Evolutionary conservation across 805 yeast species (phyloP).

Genomic region (Yarrowia sp.): DNA sequence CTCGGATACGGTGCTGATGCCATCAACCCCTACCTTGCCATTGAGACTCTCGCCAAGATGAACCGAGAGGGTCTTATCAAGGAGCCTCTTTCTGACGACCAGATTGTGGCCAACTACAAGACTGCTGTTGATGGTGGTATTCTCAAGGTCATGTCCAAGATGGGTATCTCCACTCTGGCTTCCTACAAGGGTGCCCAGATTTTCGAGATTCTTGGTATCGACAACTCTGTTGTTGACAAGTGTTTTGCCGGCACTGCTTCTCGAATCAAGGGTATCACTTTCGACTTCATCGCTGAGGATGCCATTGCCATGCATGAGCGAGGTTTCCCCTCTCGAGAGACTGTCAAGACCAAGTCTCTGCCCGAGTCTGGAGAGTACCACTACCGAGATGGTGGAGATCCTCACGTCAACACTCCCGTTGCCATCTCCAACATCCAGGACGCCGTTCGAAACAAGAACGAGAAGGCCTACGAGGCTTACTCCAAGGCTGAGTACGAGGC

Average conservation of each 20-base stretch:
- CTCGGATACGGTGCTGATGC: conserved; percentile 98
- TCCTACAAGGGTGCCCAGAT: conserved; percentile 99
- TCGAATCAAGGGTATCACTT: conserved; percentile 91
- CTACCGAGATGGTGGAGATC: conserved; percentile 98
- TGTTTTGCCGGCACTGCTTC: conserved; percentile 98
- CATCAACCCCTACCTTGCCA: conserved; percentile 86
- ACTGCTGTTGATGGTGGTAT: conserved; percentile 86
- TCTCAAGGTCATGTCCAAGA: conserved; percentile 95
- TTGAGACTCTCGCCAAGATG: conserved; percentile 84
- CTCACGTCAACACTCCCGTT: conserved; percentile 89
- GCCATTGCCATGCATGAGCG: conserved; percentile 90
- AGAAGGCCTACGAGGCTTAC: conserved; percentile 85
- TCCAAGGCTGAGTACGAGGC: conserved; percentile 89
- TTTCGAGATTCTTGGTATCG: conserved; percentile 94
- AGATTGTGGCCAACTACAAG: conserved; percentile 73
- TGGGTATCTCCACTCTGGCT: conserved; percentile 98
- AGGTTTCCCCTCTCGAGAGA: conserved; percentile 78
- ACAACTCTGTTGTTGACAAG: conserved; percentile 88
- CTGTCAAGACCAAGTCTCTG: conserved; percentile 66
- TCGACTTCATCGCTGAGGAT: conserved; percentile 94
- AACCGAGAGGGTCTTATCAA: conserved; percentile 65
- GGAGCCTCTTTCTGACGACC: conserved; percentile 51
- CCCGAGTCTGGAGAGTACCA: conserved; percentile 97
- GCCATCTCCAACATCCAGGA: conserved; percentile 95
- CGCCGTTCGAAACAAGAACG: conserved; percentile 97